Evolutionary conservation across 768 basidiomycete genomes (phyloP).

Genomic region (Lactarius trivialis): DNA sequence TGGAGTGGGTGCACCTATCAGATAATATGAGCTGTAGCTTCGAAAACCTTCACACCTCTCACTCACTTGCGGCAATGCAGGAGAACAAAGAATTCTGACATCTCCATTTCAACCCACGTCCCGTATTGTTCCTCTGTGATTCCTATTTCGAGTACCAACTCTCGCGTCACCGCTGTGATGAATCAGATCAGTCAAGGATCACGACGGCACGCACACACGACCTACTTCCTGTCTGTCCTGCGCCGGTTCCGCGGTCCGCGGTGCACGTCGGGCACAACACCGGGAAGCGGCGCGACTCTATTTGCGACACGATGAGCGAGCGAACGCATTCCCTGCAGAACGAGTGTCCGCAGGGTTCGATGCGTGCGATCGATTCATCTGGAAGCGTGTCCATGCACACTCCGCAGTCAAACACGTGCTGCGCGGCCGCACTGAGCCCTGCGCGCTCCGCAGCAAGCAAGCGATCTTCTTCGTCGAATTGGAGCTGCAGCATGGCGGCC

Average conservation of each 20-base stretch:
- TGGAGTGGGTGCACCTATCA: conserved; percentile 19
- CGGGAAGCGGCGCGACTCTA: conserved; percentile 50
- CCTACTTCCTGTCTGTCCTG: conserved; percentile 32
- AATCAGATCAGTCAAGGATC: not conserved
- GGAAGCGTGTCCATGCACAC: conserved; percentile 49
- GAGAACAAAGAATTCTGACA: conserved; percentile 38
- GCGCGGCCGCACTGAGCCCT: conserved; percentile 2
- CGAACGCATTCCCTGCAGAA: conserved; percentile 51
- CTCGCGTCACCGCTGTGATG: conserved; percentile 6
- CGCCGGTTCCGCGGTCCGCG: conserved; percentile 21
- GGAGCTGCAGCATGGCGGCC: conserved; percentile 6
- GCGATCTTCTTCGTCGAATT: conserved; percentile 18
- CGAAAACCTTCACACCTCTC: not conserved
- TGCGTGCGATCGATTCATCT: conserved; percentile 35
- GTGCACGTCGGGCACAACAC: conserved; percentile 56
- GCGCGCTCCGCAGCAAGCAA: conserved; percentile 5
- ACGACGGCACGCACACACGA: not conserved
- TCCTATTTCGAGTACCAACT: conserved; percentile 40
- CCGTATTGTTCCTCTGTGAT: conserved; percentile 37
- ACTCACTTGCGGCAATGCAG: conserved; percentile 47
- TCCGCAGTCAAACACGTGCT: conserved; percentile 40
- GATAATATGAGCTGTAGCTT: not conserved
- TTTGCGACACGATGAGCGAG: conserved; percentile 38
- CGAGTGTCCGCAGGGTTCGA: conserved; percentile 43
- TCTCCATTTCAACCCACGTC: conserved; percentile 43